Base-by-base conservation (phyloP, 2,329 filamentous ascomycete genomes). In the Arachnomyces sp. region DNA sequence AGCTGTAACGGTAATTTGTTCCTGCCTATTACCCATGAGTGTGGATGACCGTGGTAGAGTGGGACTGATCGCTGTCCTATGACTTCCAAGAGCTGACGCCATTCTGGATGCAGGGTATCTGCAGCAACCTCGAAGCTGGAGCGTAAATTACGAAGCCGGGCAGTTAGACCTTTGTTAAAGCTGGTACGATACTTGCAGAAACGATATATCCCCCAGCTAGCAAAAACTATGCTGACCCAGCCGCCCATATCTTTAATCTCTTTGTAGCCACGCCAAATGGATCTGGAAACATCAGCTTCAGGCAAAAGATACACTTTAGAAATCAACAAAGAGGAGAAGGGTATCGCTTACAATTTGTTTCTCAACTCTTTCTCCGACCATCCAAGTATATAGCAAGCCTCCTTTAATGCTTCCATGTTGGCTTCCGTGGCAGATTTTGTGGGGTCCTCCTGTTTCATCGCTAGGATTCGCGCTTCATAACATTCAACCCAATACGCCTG, bases 161-260 rank as follows among this genome's bases (percentile, higher is more conserved):
- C 60, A 56, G 75, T 70, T 3, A 73, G 68, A 12, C 72, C 69
- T 4, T 66, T 62, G 31, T 68, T 65, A 49, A 77, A 76, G 3
- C 69, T 71, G 1, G 71, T 68, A 32, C 74, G 67, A 51, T 78
- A 78, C 51, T 78, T 78, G 67, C 74, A 78, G 53, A 77, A 75
- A 6, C 74, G 66, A 53, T 78, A 78, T 11, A 78, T 67, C 2
- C 75, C 74, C 58, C 73, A 72, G 28, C 75, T 73, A 3, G 74
- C 69, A 47, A 78, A 78, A 2, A 77, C 68, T 3, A 78, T 62
- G 8, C 71, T 65, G 2, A 66, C 68, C 73, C 73, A 78, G 3
- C 74, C 75, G 3, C 71, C 74, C 13, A 68, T 65, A 37, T 75
- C 69, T 54, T 75, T 73, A 48, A 78, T 76, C 51, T 77, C 73